Conservation (phyloP, 2,329 filamentous ascomycete genomes). For the Neonectria punicea region DNA sequence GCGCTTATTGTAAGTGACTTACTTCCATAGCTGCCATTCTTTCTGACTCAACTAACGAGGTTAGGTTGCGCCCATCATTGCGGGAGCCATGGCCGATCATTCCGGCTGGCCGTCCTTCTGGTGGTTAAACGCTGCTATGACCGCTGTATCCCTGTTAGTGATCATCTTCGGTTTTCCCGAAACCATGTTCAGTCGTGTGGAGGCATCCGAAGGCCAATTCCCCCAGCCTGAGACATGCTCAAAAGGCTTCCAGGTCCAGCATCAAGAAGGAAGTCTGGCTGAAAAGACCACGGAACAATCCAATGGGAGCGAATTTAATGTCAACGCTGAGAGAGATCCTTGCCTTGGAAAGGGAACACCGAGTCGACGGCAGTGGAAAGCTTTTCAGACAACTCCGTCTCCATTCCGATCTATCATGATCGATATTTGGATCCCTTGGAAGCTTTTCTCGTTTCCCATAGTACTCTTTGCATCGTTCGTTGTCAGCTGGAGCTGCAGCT, state of each 20-base stretch:
- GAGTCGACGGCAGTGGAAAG: constrained; percentile 5
- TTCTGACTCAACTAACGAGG: not conserved
- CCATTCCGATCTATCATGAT: constrained; percentile 1
- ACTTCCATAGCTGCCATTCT: not conserved
- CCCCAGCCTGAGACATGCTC: not conserved
- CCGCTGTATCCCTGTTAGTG: not conserved
- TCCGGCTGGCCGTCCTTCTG: constrained; percentile 12
- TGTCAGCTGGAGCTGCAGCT: constrained; percentile 23
- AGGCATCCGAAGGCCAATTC: not conserved
- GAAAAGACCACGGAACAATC: not conserved
- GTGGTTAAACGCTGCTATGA: constrained; percentile 16
- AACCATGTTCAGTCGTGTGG: not conserved
- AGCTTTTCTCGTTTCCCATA: constrained; percentile 22
- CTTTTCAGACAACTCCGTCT: not conserved
- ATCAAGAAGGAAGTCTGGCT: not conserved
- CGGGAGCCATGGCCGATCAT: constrained; percentile 13
- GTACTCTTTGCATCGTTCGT: constrained; percentile 21
- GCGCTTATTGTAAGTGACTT: constrained; percentile 16
- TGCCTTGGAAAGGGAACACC: constrained; percentile 11
- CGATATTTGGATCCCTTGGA: constrained; percentile 13
- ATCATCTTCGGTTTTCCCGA: constrained; percentile 12
- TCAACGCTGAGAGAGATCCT: constrained; percentile 2
- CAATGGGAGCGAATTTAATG: not conserved
- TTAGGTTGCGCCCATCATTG: constrained; percentile 8
- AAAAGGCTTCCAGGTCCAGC: not conserved